Conservation (phyloP, 371 early-diverging fungal species). For the Mortierella sp. region DNA sequence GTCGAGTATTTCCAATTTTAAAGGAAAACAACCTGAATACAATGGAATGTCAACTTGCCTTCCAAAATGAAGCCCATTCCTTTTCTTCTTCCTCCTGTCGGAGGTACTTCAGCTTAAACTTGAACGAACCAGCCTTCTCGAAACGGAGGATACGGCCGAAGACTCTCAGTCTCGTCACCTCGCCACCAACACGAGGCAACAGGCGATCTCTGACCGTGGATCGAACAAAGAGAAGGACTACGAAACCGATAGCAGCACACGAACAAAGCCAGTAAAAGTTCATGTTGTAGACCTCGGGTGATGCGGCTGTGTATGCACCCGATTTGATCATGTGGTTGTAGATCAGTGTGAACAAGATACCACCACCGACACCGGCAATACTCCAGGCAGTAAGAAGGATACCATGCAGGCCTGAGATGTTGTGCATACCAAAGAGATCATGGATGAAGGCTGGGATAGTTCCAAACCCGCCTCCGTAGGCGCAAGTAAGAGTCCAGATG, state of each 20-base stretch:
- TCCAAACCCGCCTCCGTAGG: conserved; percentile 75
- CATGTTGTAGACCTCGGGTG: conserved; percentile 58
- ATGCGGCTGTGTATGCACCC: conserved; percentile 50
- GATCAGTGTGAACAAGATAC: conserved; percentile 69
- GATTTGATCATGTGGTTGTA: conserved; percentile 57
- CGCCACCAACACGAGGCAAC: conserved; percentile 62
- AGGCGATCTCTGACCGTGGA: conserved; percentile 67
- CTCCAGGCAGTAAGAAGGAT: conserved; percentile 73
- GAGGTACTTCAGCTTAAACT: conserved; percentile 44
- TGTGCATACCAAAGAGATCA: conserved; percentile 75
- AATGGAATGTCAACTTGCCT: conserved; percentile 26
- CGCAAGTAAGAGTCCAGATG: conserved; percentile 63
- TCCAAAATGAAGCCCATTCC: conserved; percentile 53
- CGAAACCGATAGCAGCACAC: conserved; percentile 58
- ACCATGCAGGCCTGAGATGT: conserved; percentile 72
- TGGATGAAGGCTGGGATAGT: conserved; percentile 77
- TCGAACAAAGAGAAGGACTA: conserved; percentile 62
- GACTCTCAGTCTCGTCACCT: conserved; percentile 59
- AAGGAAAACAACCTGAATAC: neutral
- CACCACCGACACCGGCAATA: conserved; percentile 70
- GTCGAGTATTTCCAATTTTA: too few relatives aligned
- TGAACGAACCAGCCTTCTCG: conserved; percentile 42
- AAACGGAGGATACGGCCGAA: conserved; percentile 57
- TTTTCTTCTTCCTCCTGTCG: conserved; percentile 48
- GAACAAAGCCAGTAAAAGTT: conserved; percentile 72